Evolutionary conservation across 2,329 filamentous ascomycete species (phyloP).

Genomic region (Stemphylium lycopersici): DNA sequence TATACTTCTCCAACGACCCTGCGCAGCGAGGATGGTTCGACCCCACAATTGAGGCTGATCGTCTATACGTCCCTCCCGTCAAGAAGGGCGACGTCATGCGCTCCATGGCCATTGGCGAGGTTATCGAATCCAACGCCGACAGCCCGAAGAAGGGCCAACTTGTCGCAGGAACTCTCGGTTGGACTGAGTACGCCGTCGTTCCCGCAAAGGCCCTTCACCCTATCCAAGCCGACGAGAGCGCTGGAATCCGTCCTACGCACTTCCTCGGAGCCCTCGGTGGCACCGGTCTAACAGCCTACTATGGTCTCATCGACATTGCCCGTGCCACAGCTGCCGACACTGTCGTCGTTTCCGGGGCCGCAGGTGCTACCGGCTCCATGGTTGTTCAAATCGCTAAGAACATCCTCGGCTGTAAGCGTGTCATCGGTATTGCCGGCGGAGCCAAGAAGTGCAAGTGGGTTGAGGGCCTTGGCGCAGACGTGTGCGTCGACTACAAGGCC

Average conservation of each 20-base stretch:
- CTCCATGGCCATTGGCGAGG: constrained; percentile 63
- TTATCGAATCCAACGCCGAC: constrained; percentile 63
- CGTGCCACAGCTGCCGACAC: constrained; percentile 70
- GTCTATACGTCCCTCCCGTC: constrained; percentile 57
- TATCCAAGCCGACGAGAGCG: constrained; percentile 37
- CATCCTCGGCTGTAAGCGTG: constrained; percentile 53
- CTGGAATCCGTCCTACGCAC: constrained; percentile 51
- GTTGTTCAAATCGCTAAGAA: constrained; percentile 64
- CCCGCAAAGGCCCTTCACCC: constrained; percentile 41
- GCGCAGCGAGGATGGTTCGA: constrained; percentile 54
- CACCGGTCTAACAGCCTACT: constrained; percentile 73
- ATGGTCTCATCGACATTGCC: constrained; percentile 72
- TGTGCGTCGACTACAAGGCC: constrained; percentile 62
- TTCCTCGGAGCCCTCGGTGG: constrained; percentile 56
- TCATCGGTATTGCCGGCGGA: constrained; percentile 61
- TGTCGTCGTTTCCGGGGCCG: constrained; percentile 78
- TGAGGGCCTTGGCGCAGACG: constrained; percentile 58
- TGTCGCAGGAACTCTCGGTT: constrained; percentile 62
- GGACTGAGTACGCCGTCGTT: constrained; percentile 69
- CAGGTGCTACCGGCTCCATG: constrained; percentile 77
- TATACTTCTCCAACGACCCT: constrained; percentile 60
- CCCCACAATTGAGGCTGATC: constrained; percentile 42
- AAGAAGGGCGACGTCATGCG: constrained; percentile 64
- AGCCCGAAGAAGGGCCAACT: constrained; percentile 63
- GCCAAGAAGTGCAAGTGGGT: constrained; percentile 61